Evolutionary conservation across 1,284 basidiomycete species (phyloP).

Genomic region (Leccinum pachyderme): DNA sequence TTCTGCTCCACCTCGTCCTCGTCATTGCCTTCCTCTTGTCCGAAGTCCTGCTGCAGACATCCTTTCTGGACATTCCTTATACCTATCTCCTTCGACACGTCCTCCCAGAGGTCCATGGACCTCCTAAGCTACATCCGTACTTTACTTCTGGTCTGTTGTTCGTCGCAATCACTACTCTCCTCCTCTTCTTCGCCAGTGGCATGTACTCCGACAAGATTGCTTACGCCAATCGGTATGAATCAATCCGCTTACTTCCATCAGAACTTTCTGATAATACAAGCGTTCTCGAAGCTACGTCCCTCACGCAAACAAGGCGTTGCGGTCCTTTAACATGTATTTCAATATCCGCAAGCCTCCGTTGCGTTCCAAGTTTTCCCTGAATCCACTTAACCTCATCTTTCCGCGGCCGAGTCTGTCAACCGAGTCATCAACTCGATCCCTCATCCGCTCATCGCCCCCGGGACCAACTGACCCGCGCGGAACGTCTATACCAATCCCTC

Average conservation of each 20-base stretch:
- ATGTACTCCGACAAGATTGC: conserved; percentile 96
- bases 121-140: conserved; percentile 62
- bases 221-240: conserved; percentile 89
- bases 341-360: conserved; percentile 84
- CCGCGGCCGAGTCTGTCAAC: conserved; percentile 42
- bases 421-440: conserved; percentile 17
- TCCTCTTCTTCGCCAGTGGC: conserved; percentile 95
- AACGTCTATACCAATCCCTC: conserved; percentile 55
- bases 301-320: conserved; percentile 89
- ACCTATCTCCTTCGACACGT: conserved; percentile 47
- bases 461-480: conserved; percentile 31
- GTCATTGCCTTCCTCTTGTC: conserved; percentile 71
- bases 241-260: conserved; percentile 9
- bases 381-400: conserved; percentile 65
- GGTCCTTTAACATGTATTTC: conserved; percentile 95
- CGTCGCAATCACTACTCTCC: conserved; percentile 85
- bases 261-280: conserved; percentile 14
- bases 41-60: conserved; percentile 70
- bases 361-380: conserved; percentile 57
- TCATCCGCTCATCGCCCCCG: conserved; percentile 30
- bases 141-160: conserved; percentile 75
- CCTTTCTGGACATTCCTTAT: conserved; percentile 65
- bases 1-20: conserved; percentile 67
- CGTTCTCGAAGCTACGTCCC: conserved; percentile 79
- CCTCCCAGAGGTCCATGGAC: conserved; percentile 50